Percentiles rank a stretch among this genome's conserved stretches.
Conservation (phyloP, 208 protist genomes). For the Angomonas ambiguus region DNA sequence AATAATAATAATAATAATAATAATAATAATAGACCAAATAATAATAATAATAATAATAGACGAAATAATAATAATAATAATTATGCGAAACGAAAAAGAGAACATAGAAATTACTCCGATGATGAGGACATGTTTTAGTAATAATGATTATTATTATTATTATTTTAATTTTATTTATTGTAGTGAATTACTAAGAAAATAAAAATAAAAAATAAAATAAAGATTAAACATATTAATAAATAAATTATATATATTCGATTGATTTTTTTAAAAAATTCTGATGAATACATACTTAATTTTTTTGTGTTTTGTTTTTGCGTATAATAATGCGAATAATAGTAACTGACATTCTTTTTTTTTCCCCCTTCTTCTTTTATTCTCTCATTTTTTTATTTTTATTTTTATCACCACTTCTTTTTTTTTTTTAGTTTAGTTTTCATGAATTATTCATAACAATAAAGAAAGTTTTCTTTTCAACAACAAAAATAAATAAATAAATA, state of each 20-base stretch:
- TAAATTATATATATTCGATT: constrained; percentile 4
- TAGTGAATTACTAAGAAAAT: background rate
- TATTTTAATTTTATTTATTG: too few relatives aligned
- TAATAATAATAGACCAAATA: constrained; percentile 1
- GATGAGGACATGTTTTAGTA: background rate
- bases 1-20: constrained; percentile 11
- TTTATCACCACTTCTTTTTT: constrained; percentile 5
- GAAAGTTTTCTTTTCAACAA: constrained; percentile 4
- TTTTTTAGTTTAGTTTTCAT: constrained; percentile 1
- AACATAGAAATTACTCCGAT: background rate
- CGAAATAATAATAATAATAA: too few relatives aligned
- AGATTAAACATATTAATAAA: too few relatives aligned
- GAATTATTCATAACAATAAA: background rate
- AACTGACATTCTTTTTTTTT: background rate
- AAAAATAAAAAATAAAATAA: constrained; percentile 6
- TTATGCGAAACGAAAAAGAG: too few relatives aligned
- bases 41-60: constrained; percentile 9
- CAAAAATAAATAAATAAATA: constrained; percentile 10
- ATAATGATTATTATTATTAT: too few relatives aligned
- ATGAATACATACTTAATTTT: constrained; percentile 1
- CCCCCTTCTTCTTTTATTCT: background rate
- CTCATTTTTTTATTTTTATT: constrained; percentile 6
- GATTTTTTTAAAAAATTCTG: constrained; percentile 2
- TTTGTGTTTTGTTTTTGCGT: background rate
- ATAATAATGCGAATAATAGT: too few relatives aligned